Base-by-base conservation (phyloP, 495 filamentous ascomycete genomes). In the Aspergillus hancockii region DNA sequence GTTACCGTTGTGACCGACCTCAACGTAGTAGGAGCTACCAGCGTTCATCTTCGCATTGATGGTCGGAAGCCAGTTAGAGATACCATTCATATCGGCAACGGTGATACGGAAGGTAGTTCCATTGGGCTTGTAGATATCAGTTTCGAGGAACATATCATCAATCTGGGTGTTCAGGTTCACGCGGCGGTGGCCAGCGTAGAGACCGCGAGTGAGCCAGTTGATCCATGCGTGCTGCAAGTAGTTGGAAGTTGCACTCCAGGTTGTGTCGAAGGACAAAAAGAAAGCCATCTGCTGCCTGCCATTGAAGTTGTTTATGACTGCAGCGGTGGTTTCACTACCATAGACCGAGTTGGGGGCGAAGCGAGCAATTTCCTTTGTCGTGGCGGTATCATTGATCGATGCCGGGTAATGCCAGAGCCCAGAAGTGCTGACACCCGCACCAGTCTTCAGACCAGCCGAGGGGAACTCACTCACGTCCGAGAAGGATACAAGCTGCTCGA, bases 181-280 rank as follows among this genome's bases (percentile, higher is more conserved):
- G 49, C 83, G 77, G 49, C 85, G 81, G 57, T 81, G 79, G 28
- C 81, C 82, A 13, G 81, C 72, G 59, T 83, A 81, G 4, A 85
- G 60, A 36, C 85, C 85, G 36, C 81, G 75, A 16, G 82, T 85
- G 12, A 85, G 65, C 83, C 83, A 88, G 61, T 80, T 79, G 58
- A 88, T 85, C 80, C 81, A 86, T n/a, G 81, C 80, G 68, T 88
- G 85, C 67, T 85, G 82, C 58, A 87, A 66, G 57, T 74, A 82
- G 63, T 75, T 85, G 63, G 79, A 82, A 9, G 82, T 76, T 14
- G 73, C 65, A 58, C 79, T 79, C 83, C 84, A 87, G 54, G 75
- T 77, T 8, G 81, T 80, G 36, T 82, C 81, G 57, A 81, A 83
- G 18, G 66, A 63, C 40, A 82, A 78, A 71, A 85, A 85, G 71